Base-by-base conservation (phyloP, 2,329 filamentous ascomycete species). In the Trichophyton simii region DNA sequence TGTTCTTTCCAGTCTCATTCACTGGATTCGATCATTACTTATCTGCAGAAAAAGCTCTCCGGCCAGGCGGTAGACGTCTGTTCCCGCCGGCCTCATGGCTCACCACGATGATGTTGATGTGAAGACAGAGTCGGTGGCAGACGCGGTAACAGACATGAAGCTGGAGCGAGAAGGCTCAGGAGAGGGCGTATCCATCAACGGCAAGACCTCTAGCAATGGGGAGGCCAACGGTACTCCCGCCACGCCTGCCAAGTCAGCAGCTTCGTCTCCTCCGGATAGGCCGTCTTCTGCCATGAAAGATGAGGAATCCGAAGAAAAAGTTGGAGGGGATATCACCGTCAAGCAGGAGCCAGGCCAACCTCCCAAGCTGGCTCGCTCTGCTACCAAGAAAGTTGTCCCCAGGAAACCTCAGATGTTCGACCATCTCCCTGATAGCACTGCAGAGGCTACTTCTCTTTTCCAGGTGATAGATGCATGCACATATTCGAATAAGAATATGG, bases 401-500 rank as follows among this genome's bases (percentile, higher is more conserved):
- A 83, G 84, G 61, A 80, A 85, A 62, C 80, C 85, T 59, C 79
- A 79, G 60, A 78, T 96, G 9, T 96, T 88, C 72, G 74, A 80
- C 68, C 81, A 95, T 73, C 78, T 92, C 34, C 86, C 88, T 44
- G 87, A 96, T 73, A 85, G 84, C 66, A 95, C 90, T 2, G 76
- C 79, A 41, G 88, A 94, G 67, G 88, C 94, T 3, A 86, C 83
- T 67, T 77, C 80, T 28, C 83, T 84, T 13, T 99, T 99, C 68
- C 83, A 89, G 66, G 79, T 92, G 59, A 91, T 99, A 65, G 78
- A 86, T 59, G 84, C 89, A 67, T 97, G 92, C 74, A 87, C 88
- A 38, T 99, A 99, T 75, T 90, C 89, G 60, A 90, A 91, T 66
- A 96, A 95, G 74, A 84, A 88, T 67, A 85, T 97, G 77, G 94